Evolutionary conservation across 2,329 filamentous ascomycete species (phyloP), one percentile per base, ranked within the genome.

Genomic region (Ceratocystis destructans): DNA sequence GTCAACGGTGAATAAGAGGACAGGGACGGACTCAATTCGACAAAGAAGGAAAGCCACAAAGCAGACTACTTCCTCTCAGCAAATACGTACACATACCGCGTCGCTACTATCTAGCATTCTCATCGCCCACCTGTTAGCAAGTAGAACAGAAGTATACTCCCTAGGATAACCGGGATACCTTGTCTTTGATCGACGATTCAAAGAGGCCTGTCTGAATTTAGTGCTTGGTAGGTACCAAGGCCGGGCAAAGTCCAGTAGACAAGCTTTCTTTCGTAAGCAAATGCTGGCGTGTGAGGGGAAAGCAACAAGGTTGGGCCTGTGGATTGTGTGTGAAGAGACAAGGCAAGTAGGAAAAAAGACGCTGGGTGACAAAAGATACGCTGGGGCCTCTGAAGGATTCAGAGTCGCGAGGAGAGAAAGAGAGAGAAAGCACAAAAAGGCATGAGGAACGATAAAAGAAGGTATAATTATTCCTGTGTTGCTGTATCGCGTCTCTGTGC

Each of bases 341-440:
- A 41, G 2, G 10, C 7, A 45, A 46, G 31, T 22, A 62, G 12
- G 2, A 37, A 61, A n/a, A 37, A 45, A 25, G 22, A 44, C 25
- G 33, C 25, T 22, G 33, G 20, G 31, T 41, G 17, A 41, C n/a
- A 61, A 41, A 53, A 6, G 41, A 62, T 28, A 62, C 37, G 37
- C 61, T 45, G 12, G 61, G 55, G 55, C 55, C 55, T 59, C 55
- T 59, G 12, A n/a, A 59, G 55, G 55, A 59, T 59, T 31, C 55
- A 59, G 10, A 20, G 28, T 37, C 55, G 17, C 55, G 31, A 31
- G 15, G 20, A 22, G 37, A 15, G 37, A 41, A 41, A 41, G 10
- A 41, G 37, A 8, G 37, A 41, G 10, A 22, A 22, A 22, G 17
- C n/a, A 17, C 48, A 53, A 12, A 17, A 53, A 25, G n/a, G n/a